Conservation (phyloP, 2,329 filamentous ascomycete genomes). For the Xylaria sp. region DNA sequence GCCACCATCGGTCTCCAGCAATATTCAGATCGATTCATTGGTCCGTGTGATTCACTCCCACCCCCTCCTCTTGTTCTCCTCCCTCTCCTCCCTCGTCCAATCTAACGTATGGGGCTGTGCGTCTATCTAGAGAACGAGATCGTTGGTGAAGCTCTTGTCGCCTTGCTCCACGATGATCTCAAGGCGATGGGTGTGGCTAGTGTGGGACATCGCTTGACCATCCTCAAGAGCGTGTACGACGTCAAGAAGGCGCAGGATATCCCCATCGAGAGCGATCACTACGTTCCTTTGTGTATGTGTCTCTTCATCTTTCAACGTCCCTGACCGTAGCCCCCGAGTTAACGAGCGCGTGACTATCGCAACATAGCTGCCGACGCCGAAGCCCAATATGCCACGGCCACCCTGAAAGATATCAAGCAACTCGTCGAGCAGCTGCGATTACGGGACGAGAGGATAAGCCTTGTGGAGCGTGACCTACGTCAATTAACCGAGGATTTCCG, state of each 20-base stretch:
- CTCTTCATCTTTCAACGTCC: constrained; percentile 9
- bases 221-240: constrained; percentile 95
- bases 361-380: constrained; percentile 84
- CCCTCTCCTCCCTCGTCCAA: constrained; percentile 35
- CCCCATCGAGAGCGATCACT: constrained; percentile 90
- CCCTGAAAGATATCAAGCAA: constrained; percentile 90
- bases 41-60: constrained; percentile 60
- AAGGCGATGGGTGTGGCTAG: constrained; percentile 95
- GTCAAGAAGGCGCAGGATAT: constrained; percentile 95
- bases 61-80: constrained; percentile 13
- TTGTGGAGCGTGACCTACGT: constrained; percentile 84
- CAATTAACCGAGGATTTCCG: constrained; percentile 89
- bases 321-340: constrained; percentile 14
- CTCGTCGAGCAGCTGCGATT: constrained; percentile 89
- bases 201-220: constrained; percentile 92
- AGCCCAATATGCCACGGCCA: constrained; percentile 84
- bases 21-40: constrained; percentile 84
- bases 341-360: constrained; percentile 24
- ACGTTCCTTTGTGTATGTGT: constrained; percentile 87
- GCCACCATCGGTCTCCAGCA: constrained; percentile 80
- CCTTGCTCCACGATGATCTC: constrained; percentile 89
- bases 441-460: constrained; percentile 88
- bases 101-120: constrained; percentile 37
- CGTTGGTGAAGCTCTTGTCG: constrained; percentile 88
- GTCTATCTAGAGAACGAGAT: constrained; percentile 83